These are phyloP conservation scores for Yarrowia sp. DNA, from an alignment of 805 yeast species.

Conservation along the genomic window DNA sequence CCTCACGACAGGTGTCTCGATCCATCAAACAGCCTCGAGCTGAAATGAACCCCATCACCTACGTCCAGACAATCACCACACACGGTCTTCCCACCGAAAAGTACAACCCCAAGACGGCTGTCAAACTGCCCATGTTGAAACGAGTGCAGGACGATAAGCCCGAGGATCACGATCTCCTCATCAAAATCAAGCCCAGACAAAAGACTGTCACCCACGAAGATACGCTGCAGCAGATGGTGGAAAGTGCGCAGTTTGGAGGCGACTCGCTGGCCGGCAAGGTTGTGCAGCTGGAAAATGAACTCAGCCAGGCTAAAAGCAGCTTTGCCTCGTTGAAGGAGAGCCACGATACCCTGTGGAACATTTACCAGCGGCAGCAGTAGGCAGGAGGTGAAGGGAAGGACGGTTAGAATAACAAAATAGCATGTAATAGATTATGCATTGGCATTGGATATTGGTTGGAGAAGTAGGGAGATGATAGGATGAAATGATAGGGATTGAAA, in stretches of 20 bases:
- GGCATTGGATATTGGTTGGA: no score
- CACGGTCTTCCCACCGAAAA: slow-evolving; percentile 18
- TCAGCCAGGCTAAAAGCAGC: not conserved
- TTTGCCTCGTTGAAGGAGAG: slow-evolving; percentile 8
- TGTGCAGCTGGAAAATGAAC: slow-evolving; percentile 13
- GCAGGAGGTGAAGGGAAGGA: no score
- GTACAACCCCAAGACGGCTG: slow-evolving; percentile 22
- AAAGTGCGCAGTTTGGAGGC: slow-evolving; percentile 19
- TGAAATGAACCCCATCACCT: slow-evolving; percentile 30
- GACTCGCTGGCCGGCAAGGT: slow-evolving; percentile 19
- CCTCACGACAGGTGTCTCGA: slow-evolving; percentile 38
- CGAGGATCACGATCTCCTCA: slow-evolving; percentile 1
- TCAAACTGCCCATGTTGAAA: slow-evolving; percentile 22
- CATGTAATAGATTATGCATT: not conserved
- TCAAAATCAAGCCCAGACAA: not conserved
- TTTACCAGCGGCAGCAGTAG: slow-evolving; percentile 8
- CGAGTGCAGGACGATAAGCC: slow-evolving; percentile 17
- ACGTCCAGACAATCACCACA: slow-evolving; percentile 4
- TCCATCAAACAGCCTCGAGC: slow-evolving; percentile 31
- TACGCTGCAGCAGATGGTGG: not conserved
- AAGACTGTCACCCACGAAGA: not conserved
- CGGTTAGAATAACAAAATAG: not conserved
- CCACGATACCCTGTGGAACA: slow-evolving; percentile 12
- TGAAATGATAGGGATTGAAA: no score
- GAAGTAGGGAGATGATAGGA: no score